Evolutionary conservation across 306 rosid species (phyloP).

Genomic region (Cucurbita maxima): DNA sequence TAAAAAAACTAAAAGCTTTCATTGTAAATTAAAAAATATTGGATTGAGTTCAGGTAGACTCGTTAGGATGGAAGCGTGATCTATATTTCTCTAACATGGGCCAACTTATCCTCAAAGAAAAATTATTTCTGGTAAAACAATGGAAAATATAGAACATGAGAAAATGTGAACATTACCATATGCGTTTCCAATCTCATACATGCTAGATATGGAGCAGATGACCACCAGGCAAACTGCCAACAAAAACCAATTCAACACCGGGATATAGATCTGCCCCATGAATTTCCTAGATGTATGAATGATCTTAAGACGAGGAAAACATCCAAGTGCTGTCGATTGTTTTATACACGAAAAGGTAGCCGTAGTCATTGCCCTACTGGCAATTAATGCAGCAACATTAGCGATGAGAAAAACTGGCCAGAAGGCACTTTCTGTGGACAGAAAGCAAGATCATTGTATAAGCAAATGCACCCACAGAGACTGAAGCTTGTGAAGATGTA

Average conservation of each 20-base stretch:
- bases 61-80: not conserved
- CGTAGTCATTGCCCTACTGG: slow-evolving; percentile 95
- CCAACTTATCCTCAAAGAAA: not conserved
- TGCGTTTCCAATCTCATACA: slow-evolving; percentile 95
- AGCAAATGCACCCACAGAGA: not conserved
- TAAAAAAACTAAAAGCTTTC: not conserved
- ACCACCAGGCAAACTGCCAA: slow-evolving; percentile 65
- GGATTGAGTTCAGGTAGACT: not conserved
- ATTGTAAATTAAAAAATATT: not conserved
- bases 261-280: slow-evolving; percentile 98
- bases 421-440: slow-evolving; percentile 53
- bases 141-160: not conserved
- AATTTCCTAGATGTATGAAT: slow-evolving; percentile 86
- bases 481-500: not conserved
- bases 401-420: slow-evolving; percentile 79
- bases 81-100: not conserved
- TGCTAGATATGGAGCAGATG: slow-evolving; percentile 63
- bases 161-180: slow-evolving; percentile 44
- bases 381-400: slow-evolving; percentile 78
- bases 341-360: slow-evolving; percentile 96
- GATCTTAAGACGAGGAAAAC: slow-evolving; percentile 96
- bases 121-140: slow-evolving; percentile 1
- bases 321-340: slow-evolving; percentile 95
- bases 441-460: not conserved
- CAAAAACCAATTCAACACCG: slow-evolving; percentile 87